Conservation (phyloP, 169 alveolate species). For the Cryptosporidium ubiquitum region DNA sequence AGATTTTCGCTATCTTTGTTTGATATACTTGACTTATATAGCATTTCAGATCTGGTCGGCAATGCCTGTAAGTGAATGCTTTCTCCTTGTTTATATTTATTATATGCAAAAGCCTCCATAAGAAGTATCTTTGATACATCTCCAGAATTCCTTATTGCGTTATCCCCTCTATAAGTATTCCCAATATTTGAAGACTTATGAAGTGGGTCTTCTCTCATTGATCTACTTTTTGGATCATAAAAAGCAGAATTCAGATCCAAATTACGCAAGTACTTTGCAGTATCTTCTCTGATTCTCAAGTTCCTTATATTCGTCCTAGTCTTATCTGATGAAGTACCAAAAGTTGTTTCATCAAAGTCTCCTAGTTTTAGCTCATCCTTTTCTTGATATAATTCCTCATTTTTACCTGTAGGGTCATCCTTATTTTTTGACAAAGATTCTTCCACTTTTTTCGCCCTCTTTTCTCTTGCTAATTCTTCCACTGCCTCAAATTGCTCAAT, state of each 20-base stretch:
- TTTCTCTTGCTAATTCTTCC: slow-evolving; percentile 87
- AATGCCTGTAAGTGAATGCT: slow-evolving; percentile 49
- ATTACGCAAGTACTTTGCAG: slow-evolving; percentile 95
- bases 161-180: slow-evolving; percentile 89
- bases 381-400: slow-evolving; percentile 44
- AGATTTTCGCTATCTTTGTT: not conserved
- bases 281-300: slow-evolving; percentile 96
- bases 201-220: slow-evolving; percentile 94
- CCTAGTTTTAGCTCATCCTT: slow-evolving; percentile 78
- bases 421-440: slow-evolving; percentile 25
- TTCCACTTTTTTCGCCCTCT: slow-evolving; percentile 82
- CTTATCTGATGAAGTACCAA: slow-evolving; percentile 83
- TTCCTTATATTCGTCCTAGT: slow-evolving; percentile 88
- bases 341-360: slow-evolving; percentile 77
- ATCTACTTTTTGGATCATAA: slow-evolving; percentile 96
- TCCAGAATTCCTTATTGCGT: slow-evolving; percentile 83
- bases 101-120: slow-evolving; percentile 47
- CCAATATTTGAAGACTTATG: slow-evolving; percentile 74
- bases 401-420: not conserved
- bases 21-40: slow-evolving; percentile 39
- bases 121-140: slow-evolving; percentile 76
- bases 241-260: slow-evolving; percentile 93
- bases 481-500: slow-evolving; percentile 88
- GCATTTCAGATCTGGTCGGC: slow-evolving; percentile 50
- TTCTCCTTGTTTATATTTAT: slow-evolving; percentile 57